Percentiles rank a stretch among this genome's conserved stretches.
phyloP scores from a whole-genome alignment of 176 grass and related monocot species.

The Rhynchospora breviuscula region DNA sequence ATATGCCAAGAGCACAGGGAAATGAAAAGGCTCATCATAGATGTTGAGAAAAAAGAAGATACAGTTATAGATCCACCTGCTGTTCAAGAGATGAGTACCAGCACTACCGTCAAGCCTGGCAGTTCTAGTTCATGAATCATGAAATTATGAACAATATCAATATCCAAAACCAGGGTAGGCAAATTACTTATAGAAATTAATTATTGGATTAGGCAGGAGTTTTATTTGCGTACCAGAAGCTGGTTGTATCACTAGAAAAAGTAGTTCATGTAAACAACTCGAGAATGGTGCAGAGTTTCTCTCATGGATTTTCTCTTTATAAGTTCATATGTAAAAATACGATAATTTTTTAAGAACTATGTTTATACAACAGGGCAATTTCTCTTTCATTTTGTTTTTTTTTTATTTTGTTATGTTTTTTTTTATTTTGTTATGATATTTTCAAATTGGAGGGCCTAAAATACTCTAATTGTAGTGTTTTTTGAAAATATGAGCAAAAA shows the following conservation, averaged over 20 bases:
- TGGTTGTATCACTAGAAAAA: background rate
- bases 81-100: slow-evolving; percentile 70
- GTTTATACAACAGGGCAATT: background rate
- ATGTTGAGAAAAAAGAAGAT: slow-evolving; percentile 39
- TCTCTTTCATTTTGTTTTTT: too few species aligned
- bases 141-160: background rate
- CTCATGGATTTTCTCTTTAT: background rate
- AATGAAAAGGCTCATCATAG: slow-evolving; percentile 61
- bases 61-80: slow-evolving; percentile 64
- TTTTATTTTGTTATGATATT: too few species aligned
- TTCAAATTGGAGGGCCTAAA: too few species aligned
- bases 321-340: background rate
- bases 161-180: too few species aligned
- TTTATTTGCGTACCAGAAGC: background rate
- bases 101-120: background rate
- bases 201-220: background rate
- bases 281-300: background rate
- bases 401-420: too few species aligned
- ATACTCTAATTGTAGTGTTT: too few species aligned
- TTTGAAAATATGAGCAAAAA: too few species aligned
- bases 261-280: background rate
- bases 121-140: background rate
- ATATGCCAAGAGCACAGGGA: slow-evolving; percentile 91
- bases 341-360: background rate
- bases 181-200: background rate